Base-by-base conservation (phyloP, 2,329 filamentous ascomycete species). In the Aspergillus unguis region DNA sequence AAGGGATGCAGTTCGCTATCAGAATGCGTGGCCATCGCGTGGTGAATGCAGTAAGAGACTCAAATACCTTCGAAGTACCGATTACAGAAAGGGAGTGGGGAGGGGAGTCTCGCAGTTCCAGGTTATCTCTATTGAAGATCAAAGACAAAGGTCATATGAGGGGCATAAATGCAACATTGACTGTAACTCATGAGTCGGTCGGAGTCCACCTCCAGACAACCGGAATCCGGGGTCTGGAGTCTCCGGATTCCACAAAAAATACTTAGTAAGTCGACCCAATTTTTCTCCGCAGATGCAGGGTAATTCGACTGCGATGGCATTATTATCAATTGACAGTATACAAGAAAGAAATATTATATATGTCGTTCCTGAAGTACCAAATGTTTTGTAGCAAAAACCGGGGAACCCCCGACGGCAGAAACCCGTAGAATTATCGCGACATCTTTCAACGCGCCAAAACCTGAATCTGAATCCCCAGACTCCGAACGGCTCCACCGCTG, bases 151-250 rank as follows among this genome's bases (percentile, higher is more conserved):
- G 17, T 17, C 17, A 17, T 17, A 17, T 17, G 17, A 17, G 17
- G 17, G 17, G 17, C 17, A 17, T 17, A 17, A 17, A 17, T 17
- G 17, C 17, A 17, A 17, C 17, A 17, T 17, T 1, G 17, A 17
- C 17, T 17, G 17, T 17, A 17, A 6, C 6, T 23, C 33, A 36
- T 36, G 40, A 29, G 25, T 10, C 5, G 5, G 5, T 31, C 5
- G 27, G n/a, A 28, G 25, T 6, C 25, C 25, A 26, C 38, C 25
- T 29, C 7, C 36, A 23, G 10, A 11, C 33, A 36, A 11, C 10
- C n/a, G 42, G 53, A 60, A 57, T 55, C 51, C 51, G 58, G 56
- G 58, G 50, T 48, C 50, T 52, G 54, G 54, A 59, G 58, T 51
- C 56, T 59, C 56, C 56, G 44, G 50, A 41, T 45, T 44, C 36